Evolutionary conservation across 2,329 filamentous ascomycete genomes (phyloP).

Genomic region (Didymosphaeria variabile): DNA sequence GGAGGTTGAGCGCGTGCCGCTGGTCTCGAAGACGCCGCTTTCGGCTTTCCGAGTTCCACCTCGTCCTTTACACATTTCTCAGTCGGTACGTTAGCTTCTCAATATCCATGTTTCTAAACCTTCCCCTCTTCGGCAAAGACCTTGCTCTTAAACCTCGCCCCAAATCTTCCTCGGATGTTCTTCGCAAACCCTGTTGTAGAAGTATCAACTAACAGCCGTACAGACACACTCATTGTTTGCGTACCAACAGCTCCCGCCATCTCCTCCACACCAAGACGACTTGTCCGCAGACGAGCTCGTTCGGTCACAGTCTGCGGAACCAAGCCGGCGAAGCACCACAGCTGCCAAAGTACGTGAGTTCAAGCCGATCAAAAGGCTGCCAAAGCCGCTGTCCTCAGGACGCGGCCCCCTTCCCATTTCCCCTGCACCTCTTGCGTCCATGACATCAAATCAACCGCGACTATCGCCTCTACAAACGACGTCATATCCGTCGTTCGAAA

Average conservation of each 20-base stretch:
- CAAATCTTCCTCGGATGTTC: neutral
- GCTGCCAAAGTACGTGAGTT: constrained; percentile 39
- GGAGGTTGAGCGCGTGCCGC: constrained; percentile 40
- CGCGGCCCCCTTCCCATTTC: constrained; percentile 19
- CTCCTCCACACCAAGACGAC: constrained; percentile 28
- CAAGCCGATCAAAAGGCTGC: constrained; percentile 47
- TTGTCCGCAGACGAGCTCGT: constrained; percentile 28
- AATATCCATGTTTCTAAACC: neutral
- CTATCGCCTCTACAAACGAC: constrained; percentile 30
- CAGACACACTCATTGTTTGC: constrained; percentile 33
- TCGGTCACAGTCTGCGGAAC: constrained; percentile 43
- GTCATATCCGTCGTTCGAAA: constrained; percentile 33
- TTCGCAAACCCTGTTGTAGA: neutral
- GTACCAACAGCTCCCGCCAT: constrained; percentile 27
- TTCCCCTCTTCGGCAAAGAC: neutral
- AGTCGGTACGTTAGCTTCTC: constrained; percentile 26
- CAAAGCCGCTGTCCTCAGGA: constrained; percentile 34
- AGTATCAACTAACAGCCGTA: neutral
- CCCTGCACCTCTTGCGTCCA: constrained; percentile 25
- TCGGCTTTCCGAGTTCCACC: constrained; percentile 25
- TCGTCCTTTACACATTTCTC: constrained; percentile 39
- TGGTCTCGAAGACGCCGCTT: constrained; percentile 21
- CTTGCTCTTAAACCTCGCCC: neutral
- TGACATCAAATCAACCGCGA: constrained; percentile 26
- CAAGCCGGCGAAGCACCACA: constrained; percentile 25